These are phyloP conservation scores for Chamaecyparis obtusa DNA, from an alignment of 75 land plant genomes.

Conservation along the genomic window DNA sequence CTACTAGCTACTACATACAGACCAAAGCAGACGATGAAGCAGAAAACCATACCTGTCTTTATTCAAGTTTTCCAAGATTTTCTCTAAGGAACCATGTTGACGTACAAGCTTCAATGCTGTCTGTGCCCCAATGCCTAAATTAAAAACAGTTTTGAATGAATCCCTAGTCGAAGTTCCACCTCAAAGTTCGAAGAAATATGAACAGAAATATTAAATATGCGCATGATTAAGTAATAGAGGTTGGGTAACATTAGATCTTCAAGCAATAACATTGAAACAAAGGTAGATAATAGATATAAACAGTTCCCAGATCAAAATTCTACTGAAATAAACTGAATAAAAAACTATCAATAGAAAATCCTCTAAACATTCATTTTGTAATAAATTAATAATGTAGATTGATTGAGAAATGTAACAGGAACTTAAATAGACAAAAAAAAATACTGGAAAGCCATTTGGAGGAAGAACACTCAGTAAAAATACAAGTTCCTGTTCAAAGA, in stretches of 20 bases:
- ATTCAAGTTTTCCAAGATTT: conserved; percentile 78
- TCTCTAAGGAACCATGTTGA: conserved; percentile 87
- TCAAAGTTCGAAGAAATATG: neutral
- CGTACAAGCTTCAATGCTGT: conserved; percentile 94
- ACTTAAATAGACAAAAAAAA: neutral
- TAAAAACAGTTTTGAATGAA: neutral
- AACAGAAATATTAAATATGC: neutral
- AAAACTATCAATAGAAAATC: neutral
- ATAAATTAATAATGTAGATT: neutral
- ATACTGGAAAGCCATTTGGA: neutral
- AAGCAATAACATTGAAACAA: neutral
- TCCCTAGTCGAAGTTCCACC: neutral
- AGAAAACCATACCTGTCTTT: conserved; percentile 61
- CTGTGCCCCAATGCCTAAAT: conserved; percentile 25
- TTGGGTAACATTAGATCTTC: neutral
- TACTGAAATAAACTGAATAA: neutral
- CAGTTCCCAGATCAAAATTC: neutral
- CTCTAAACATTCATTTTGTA: neutral
- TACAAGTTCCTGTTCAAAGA: no score
- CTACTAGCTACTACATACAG: neutral
- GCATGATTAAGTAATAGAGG: neutral
- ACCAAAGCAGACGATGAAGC: neutral
- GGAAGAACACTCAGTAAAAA: no score
- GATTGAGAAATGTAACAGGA: neutral
- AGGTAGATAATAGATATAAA: neutral